Evolutionary conservation across 208 protist genomes (phyloP), one percentile per base, ranked within the genome.

Genomic region (Trypanosoma congolense): DNA sequence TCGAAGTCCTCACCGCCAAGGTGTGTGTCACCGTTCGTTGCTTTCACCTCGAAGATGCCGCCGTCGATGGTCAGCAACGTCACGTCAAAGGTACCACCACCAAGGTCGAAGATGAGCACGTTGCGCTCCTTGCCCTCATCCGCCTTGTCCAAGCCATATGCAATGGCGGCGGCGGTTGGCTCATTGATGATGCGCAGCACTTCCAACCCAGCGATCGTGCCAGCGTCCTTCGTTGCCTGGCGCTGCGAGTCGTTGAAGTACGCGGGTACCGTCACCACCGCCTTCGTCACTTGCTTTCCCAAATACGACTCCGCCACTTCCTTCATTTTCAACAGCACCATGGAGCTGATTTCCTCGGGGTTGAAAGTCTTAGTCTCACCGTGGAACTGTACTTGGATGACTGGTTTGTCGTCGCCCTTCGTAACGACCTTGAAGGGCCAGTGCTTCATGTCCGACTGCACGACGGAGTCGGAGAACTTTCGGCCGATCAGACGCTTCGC

Each of bases 131-230:
- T 50, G 30, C 55, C 56, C 36, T 84, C 77, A 46, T 71, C 62
- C 16, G 72, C 49, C 61, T 97, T 96, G 66, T 98, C 90, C 14
- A 99, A 65, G 26, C 97, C 97, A 66, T 98, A 99, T 0, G 97
- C 97, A 62, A 99, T 94, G 28, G 97, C 92, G 18, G 97, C 96
- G 5, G 97, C 97, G 5, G 96, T 98, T 18, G 97, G 97, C 77
- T 99, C 97, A 77, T 99, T 99, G 68, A 99, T 97, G 60, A 99
- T 98, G 38, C 97, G 77, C 24, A 97, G 48, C 4, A 99, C 96
- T 33, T 97, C 81, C 19, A 99, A 73, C 9, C 96, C 96, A 10
- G 97, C 77, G 51, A 99, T 98, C n/a, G 73, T 75, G 26, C 97
- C 97, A 6, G 97, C 97, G 67, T 98, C 96, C 81, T 98, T 99